These are phyloP conservation scores for Ceratobasidium sp. DNA, from an alignment of 1,284 basidiomycete genomes.

Conservation along the genomic window DNA sequence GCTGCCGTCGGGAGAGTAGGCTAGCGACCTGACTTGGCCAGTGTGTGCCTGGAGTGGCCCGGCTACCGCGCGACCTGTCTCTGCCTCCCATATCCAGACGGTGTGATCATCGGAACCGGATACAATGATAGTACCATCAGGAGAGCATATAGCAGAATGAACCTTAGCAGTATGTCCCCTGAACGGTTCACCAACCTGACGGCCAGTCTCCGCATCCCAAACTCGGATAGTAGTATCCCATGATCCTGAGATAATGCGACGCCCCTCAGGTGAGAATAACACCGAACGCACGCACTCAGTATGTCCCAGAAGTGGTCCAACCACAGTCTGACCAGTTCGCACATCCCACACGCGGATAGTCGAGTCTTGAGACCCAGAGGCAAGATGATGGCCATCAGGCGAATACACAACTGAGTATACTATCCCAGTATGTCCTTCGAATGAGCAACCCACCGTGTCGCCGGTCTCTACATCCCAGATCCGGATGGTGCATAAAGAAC, in stretches of 20 bases:
- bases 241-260: constrained; percentile 37
- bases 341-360: constrained; percentile 12
- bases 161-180: constrained; percentile 24
- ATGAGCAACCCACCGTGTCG: background rate
- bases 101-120: constrained; percentile 29
- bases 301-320: constrained; percentile 17
- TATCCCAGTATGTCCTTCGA: background rate
- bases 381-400: background rate
- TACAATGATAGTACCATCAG: constrained; percentile 22
- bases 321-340: background rate
- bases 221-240: constrained; percentile 29
- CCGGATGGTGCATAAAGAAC: constrained; percentile 25
- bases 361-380: background rate
- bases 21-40: background rate
- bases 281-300: constrained; percentile 2
- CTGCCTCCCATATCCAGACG: constrained; percentile 30
- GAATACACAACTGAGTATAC: constrained; percentile 17
- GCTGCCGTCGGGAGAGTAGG: constrained; percentile 22
- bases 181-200: background rate
- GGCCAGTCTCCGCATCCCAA: constrained; percentile 35
- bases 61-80: constrained; percentile 16
- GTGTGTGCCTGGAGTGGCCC: constrained; percentile 5
- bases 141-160: constrained; percentile 21
- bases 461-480: constrained; percentile 31
- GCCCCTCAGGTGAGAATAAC: constrained; percentile 38